Base-by-base conservation (phyloP, 1,284 basidiomycete genomes). In the Sphaerobolus stellatus region DNA sequence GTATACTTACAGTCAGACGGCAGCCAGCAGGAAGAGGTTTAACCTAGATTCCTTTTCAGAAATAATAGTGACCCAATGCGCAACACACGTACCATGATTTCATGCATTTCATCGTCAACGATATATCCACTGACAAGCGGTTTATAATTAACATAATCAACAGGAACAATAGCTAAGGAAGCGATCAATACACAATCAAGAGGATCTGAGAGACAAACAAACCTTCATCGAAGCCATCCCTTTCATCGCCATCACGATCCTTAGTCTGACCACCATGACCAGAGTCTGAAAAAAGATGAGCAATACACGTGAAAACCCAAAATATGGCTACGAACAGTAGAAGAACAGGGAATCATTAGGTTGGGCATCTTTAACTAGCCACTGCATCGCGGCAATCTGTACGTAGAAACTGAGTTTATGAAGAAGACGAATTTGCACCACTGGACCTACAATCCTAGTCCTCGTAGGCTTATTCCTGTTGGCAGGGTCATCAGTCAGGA, bases 301-400 rank as follows among this genome's bases (percentile, higher is more conserved):
- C 5, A 11, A 18, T 34, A 20, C 36, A 49, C 22, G 28, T 11
- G 33, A 4, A 31, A 14, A 20, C 11, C 4, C 7, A n/a, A n/a
- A n/a, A n/a, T n/a, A n/a, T n/a, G n/a, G n/a, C 14, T 4, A 66
- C 84, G 55, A 61, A 91, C 91, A 96, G 65, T 95, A 92, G 79
- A 96, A 93, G 78, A 96, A 95, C 36, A 96, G 74, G 0, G 92
- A 86, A 64, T 96, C 94, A 62, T 95, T 87, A 3, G 90, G 85
- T 45, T 75, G 71, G 14, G 93, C 93, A 60, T 78, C 87, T 8
- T 71, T 71, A 13, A 94, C 90, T n/a, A 97, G 81, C 94, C 94
- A 97, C 59, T 84, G 80, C 90, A 95, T 94, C 1, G 86, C 93
- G 53, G 75, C 69, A 11, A 92, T 64, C 88, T 90, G 54, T 25